These are phyloP conservation scores for Coemansia sp. DNA, from an alignment of 192 early-diverging fungal genomes.

Conservation along the genomic window DNA sequence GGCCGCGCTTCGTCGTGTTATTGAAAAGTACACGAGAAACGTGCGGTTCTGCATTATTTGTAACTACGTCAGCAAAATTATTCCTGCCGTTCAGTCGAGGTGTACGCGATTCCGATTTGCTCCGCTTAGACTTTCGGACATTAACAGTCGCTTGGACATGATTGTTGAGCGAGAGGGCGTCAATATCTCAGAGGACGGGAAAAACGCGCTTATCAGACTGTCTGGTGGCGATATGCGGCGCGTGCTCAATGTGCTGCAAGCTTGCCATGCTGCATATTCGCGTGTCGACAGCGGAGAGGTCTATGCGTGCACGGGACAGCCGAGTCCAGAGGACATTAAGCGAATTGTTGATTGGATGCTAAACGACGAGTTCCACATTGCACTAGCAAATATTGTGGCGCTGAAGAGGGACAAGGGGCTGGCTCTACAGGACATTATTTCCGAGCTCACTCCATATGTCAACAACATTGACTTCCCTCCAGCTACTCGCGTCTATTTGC, in stretches of 20 bases:
- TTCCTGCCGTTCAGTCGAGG: slow-evolving; percentile 96
- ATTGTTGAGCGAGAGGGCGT: slow-evolving; percentile 72
- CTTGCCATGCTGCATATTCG: slow-evolving; percentile 84
- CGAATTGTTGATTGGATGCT: slow-evolving; percentile 74
- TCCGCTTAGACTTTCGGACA: slow-evolving; percentile 75
- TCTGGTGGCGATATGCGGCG: slow-evolving; percentile 97
- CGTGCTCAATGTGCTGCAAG: slow-evolving; percentile 91
- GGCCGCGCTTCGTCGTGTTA: slow-evolving; percentile 88
- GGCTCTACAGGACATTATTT: slow-evolving; percentile 87
- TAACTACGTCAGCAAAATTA: slow-evolving; percentile 97
- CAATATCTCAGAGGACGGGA: slow-evolving; percentile 74
- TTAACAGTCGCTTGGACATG: slow-evolving; percentile 69
- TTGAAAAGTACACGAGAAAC: slow-evolving; percentile 97
- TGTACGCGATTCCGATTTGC: slow-evolving; percentile 96
- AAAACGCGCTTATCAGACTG: slow-evolving; percentile 73
- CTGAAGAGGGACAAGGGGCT: slow-evolving; percentile 82
- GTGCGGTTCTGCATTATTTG: slow-evolving; percentile 98
- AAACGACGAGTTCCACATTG: slow-evolving; percentile 77
- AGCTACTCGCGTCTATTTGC: slow-evolving; percentile 60
- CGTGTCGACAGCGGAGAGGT: slow-evolving; percentile 71
- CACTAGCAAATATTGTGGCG: slow-evolving; percentile 62
- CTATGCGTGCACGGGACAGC: slow-evolving; percentile 90
- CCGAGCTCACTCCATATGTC: slow-evolving; percentile 66
- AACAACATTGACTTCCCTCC: slow-evolving; percentile 70
- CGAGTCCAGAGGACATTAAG: slow-evolving; percentile 81